Base-by-base conservation (phyloP, 139 green algal genomes). In the Asterochloris erici region DNA sequence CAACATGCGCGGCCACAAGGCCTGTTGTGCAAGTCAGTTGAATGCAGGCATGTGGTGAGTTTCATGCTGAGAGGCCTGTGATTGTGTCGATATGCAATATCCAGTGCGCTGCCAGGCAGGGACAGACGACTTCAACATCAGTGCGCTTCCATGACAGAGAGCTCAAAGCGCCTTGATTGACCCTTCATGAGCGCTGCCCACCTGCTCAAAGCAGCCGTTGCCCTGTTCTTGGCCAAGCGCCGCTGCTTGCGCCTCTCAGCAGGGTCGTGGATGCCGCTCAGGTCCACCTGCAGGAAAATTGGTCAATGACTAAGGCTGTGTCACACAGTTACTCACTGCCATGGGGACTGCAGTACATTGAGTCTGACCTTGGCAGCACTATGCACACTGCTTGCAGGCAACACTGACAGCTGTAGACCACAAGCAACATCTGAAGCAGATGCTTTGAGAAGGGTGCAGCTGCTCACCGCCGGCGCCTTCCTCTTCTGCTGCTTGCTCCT, bases 171-270 rank as follows among this genome's bases (percentile, higher is more conserved):
- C 17, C n/a, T n/a, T n/a, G n/a, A n/a, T 13, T 29, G 24, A 47
- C 28, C 23, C 12, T 29, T 29, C 23, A 54, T 24, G 61, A 19
- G 23, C 71, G 47, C 17, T 14, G 0, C 19, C 27, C 54, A 85
- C 82, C 86, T 80, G 21, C 81, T 86, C n/a, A 84, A 68, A 10
- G 86, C 86, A 28, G 86, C 86, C 0, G 86, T 88, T 11, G 79
- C 79, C 0, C 86, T 83, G 63, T 90, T 90, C 28, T 84, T 84
- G 60, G 74, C 79, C 68, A 86, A 76, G 29, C 86, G 84, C 12
- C 69, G 68, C 79, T 90, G 84, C 68, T 84, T 83, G 15, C 78
- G 68, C 4, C 80, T 83, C 63, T 86, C 81, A 29, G 83, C 84
- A 11, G 80, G 77, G 21, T 86, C 86, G 23, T 73, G 19, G 62